Evolutionary conservation across 1,284 basidiomycete species (phyloP).

Genomic region (Tilletia setariae): DNA sequence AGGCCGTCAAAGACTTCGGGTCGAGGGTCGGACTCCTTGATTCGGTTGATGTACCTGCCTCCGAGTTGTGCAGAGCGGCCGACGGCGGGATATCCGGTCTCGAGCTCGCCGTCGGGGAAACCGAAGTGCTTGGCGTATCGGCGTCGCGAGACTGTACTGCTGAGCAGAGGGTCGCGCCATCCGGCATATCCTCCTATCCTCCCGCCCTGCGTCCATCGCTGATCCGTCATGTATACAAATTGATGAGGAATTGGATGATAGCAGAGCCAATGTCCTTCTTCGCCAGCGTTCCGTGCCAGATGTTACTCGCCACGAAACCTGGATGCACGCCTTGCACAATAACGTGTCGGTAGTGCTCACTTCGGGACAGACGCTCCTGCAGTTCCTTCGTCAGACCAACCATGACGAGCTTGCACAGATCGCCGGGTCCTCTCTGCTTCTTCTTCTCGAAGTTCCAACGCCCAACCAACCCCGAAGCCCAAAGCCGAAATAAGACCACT

Average conservation of each 20-base stretch:
- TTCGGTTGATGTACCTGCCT: slow-evolving; percentile 38
- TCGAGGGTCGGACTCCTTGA: slow-evolving; percentile 24
- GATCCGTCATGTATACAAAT: not conserved
- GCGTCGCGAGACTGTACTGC: slow-evolving; percentile 37
- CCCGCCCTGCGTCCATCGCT: no score
- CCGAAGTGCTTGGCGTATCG: slow-evolving; percentile 30
- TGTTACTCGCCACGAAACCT: slow-evolving; percentile 32
- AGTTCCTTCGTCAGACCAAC: slow-evolving; percentile 42
- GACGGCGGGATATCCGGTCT: not conserved
- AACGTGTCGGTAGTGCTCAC: slow-evolving; percentile 36
- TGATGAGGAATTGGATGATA: slow-evolving; percentile 19
- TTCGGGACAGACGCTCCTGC: slow-evolving; percentile 33
- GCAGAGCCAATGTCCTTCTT: not conserved
- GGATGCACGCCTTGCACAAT: slow-evolving; percentile 42
- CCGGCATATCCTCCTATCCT: no score
- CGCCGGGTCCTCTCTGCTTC: slow-evolving; percentile 21
- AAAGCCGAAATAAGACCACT: no score
- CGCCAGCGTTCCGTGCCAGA: slow-evolving; percentile 31
- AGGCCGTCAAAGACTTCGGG: slow-evolving; percentile 39
- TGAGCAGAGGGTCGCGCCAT: slow-evolving; percentile 12
- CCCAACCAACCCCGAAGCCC: no score
- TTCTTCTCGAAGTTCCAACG: slow-evolving; percentile 39
- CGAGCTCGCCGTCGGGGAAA: slow-evolving; percentile 25
- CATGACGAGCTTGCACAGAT: slow-evolving; percentile 37
- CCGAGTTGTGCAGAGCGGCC: slow-evolving; percentile 34